phyloP scores from a whole-genome alignment of 805 yeast species.

The Candida morakotiae region DNA sequence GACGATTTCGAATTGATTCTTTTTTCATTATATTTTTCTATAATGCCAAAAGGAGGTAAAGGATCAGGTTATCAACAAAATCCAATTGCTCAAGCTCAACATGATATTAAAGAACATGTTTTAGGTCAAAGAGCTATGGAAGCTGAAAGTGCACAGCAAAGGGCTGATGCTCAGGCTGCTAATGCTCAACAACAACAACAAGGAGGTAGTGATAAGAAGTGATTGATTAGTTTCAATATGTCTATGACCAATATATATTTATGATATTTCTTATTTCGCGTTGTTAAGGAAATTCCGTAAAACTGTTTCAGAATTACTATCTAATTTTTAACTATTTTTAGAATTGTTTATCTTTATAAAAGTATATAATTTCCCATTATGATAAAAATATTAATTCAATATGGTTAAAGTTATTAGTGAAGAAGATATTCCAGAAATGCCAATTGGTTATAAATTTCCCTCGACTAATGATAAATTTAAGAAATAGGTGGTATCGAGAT shows the following conservation, averaged over 20 bases:
- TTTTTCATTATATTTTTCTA: no score
- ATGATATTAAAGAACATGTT: constrained; percentile 3
- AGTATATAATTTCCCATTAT: no score
- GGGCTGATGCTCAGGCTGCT: neutral
- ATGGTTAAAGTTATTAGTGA: neutral
- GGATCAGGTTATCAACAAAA: neutral
- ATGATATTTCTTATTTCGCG: no score
- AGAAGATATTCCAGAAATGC: constrained; percentile 4
- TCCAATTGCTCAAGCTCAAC: neutral
- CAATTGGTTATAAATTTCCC: constrained; percentile 1
- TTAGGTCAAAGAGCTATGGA: constrained; percentile 2
- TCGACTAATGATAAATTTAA: neutral
- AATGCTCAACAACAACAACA: neutral
- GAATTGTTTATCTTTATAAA: no score
- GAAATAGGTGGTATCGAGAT: no score
- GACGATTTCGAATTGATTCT: no score
- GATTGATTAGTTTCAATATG: neutral
- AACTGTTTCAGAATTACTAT: no score
- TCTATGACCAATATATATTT: no score
- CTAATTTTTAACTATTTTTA: no score
- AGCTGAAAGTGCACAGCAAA: neutral
- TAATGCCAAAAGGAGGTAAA: neutral
- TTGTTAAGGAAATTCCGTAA: no score
- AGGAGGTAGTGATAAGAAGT: no score
- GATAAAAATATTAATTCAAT: no score